Base-by-base conservation (phyloP, 2,329 filamentous ascomycete genomes). In the Fusarium redolens region DNA sequence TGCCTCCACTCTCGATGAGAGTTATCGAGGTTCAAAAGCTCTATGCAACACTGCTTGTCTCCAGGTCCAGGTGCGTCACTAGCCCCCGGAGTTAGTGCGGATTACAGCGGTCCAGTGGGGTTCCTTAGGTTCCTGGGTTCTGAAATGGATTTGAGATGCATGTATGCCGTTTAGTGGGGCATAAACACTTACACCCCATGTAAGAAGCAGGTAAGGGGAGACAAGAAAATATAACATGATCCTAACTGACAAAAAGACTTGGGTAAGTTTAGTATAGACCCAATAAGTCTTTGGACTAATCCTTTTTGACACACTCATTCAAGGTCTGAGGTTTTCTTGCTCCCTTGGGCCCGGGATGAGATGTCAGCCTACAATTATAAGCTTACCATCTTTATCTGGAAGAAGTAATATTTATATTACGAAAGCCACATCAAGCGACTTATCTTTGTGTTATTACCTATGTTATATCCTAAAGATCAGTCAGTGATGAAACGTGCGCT, bases 21-120 rank as follows among this genome's bases (percentile, higher is more conserved):
- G 75, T 76, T 79, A 74, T 68, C 40, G 41, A 50, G 22, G 41
- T 50, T 64, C 57, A 62, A 67, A 61, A 79, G 74, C 75, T 79
- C 72, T 72, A 78, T 76, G 59, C 41, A 59, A 61, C 35, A 61
- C 35, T 61, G 62, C 55, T 47, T 30, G 33, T 65, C 45, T 48
- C 63, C 50, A 71, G 71, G 70, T 70, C 69, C 61, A 62, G 45
- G 65, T 71, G 70, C 73, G 60, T 79, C 73, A 77, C 70, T 75
- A 71, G 58, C 22, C 54, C 52, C 68, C 75, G 74, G 78, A 79
- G 74, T 77, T 78, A 78, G 77, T 65, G 74, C 72, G 57, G 67
- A 68, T 44, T 59, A 58, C 56, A 71, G 70, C 57, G 65, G 72
- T 47, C 48, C 59, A 63, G 76, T 69, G 77, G 77, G 72, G 77